Evolutionary conservation across 1,284 basidiomycete species (phyloP), one percentile per base, ranked within the genome.

Genomic region (Rugiboletus extremiorientalis): DNA sequence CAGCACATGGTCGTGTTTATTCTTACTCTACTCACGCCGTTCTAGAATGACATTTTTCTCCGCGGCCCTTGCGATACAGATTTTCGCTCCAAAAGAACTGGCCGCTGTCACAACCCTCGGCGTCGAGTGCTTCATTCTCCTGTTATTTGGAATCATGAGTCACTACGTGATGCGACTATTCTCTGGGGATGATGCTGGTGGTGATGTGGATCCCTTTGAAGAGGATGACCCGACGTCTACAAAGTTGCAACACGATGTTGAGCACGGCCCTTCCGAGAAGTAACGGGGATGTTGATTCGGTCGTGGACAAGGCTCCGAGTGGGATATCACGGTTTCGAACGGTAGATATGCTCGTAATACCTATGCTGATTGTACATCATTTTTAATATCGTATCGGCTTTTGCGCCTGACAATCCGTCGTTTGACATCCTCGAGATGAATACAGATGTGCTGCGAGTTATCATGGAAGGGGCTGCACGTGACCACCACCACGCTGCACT

Each of bases 21-120:
- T 25, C 15, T 23, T 16, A 9, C 9, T 16, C 28, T 30, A 18
- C 37, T 52, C 20, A 52, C n/a, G 27, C 22, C 18, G 6, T 31
- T 46, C 5, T 23, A 66, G 62, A 14, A 63, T 66, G 6, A 30
- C 12, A 3, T 25, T 64, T n/a, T 66, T 63, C 18, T 64, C 48
- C 11, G 4, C 18, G 2, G 63, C 61, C 12, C 61, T 65, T 11
- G 40, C 38, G 4, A 5, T 50, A 6, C 48, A 64, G 16, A 66
- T 66, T 23, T 63, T 65, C 27, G 3, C 37, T 20, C 28, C 33
- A 1, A 55, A 42, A 9, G 40, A 47, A 8, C 18, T 0, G 18
- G 22, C 45, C 3, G 50, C 40, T 18, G 14, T 31, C 5, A 10
- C 20, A 23, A 50, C 60, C 6, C 54, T 63, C 16, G 44, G 42